Evolutionary conservation across 2,329 filamentous ascomycete species (phyloP), one percentile per base, ranked within the genome.

Genomic region (Trichophyton simii): DNA sequence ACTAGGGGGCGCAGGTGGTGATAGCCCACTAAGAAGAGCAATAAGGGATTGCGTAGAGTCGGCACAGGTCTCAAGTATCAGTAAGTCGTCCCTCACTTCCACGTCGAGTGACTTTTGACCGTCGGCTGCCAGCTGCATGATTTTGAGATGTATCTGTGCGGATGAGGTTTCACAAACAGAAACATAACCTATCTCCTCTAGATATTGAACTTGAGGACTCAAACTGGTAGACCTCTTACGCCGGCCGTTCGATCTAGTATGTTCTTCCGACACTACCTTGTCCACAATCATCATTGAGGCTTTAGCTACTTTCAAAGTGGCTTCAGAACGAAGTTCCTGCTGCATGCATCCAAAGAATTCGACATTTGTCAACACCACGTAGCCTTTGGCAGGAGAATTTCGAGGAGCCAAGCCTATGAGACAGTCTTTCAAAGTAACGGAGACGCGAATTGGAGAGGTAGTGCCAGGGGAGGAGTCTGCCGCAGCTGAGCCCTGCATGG

Each of bases 11-110:
- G 84, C 86, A 0, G 94, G 92, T 3, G 92, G 94, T 42, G 86
- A 85, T 3, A 99, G 79, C 0, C 87, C 91, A 68, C 88, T 89
- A 15, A 91, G 76, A 48, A 95, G 81, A 1, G 83, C 81, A 59
- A 96, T 87, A 13, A 99, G 80, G 0, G 94, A 99, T 72, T 96
- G 91, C 0, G 91, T 97, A 1, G 94, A 99, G 73, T 99, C 94
- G 34, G 94, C 94, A 69, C 95, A 99, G 0, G 91, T 95, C 73
- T 99, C 94, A 5, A 99, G 77, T 38, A 99, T 86, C 60, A 99
- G 79, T 1, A 99, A 80, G 65, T 95, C 87, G 68, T 96, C 91
- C 63, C 84, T 84, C 55, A 97, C 77, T 65, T 95, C 89, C 0
- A 96, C 80, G 66, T 94, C 87, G 13, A 96, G 74, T 46, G 84